phyloP scores from a whole-genome alignment of 768 basidiomycete species.

The Amanita polypyramis region DNA sequence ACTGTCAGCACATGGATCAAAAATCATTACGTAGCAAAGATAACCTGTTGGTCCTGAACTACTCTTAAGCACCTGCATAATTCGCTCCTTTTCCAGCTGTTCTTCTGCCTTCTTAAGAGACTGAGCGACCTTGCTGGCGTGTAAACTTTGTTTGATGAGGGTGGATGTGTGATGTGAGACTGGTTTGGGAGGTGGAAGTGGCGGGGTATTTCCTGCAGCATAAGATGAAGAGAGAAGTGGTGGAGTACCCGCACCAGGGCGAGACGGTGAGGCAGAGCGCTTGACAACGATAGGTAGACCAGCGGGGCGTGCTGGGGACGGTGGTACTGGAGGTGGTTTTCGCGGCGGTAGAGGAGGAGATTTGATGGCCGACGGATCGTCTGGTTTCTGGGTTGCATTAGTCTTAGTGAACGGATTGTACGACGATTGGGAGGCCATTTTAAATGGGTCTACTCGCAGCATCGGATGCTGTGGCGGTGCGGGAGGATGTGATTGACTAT shows the following conservation, averaged over 20 bases:
- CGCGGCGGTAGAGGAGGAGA: constrained; percentile 44
- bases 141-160: constrained; percentile 64
- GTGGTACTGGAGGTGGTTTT: constrained; percentile 26
- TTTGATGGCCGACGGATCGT: constrained; percentile 7
- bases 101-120: constrained; percentile 60
- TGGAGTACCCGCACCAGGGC: constrained; percentile 4
- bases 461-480: constrained; percentile 14
- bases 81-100: constrained; percentile 56
- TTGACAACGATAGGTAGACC: constrained; percentile 12
- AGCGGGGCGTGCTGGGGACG: constrained; percentile 30
- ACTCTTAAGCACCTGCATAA: constrained; percentile 64
- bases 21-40: constrained; percentile 19
- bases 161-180: constrained; percentile 44
- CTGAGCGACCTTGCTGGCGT: constrained; percentile 64
- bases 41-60: constrained; percentile 25
- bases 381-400: constrained; percentile 11
- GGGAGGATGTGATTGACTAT: constrained; percentile 3
- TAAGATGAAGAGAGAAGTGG: not conserved
- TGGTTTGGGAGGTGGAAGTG: constrained; percentile 26
- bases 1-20: constrained; percentile 9
- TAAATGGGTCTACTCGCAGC: constrained; percentile 1
- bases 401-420: constrained; percentile 31
- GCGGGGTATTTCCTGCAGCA: constrained; percentile 10
- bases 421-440: constrained; percentile 11
- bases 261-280: constrained; percentile 13